Base-by-base conservation (phyloP, 225 moss, liverwort and hornwort genomes). In the Lunularia cruciata region DNA sequence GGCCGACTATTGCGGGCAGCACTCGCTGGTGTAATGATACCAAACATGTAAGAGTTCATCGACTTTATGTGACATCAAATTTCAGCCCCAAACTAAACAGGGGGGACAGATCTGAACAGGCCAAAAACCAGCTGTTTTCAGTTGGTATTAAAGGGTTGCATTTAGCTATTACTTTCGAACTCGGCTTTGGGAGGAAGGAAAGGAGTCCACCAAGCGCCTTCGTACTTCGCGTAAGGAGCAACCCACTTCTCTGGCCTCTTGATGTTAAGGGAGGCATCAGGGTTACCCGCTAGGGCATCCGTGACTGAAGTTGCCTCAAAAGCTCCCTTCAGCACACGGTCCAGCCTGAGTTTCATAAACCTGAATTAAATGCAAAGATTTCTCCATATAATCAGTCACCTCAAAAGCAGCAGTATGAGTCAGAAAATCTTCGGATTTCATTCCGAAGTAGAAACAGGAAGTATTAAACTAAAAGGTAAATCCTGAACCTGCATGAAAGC, bases 141-240 rank as follows among this genome's bases (percentile, higher is more conserved):
- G 39, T 39, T 61, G 61, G 61, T 61, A 14, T 40, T 20, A 4
- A 25, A 61, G 23, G 25, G 42, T 40, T 39, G 26, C 20, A 40
- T 23, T 30, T 6, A 45, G 1, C 28, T 64, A 14, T 28, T 64
- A 18, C 20, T 18, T 6, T 42, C 30, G 38, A 39, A 69, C 56
- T 69, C 38, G 14, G 19, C 37, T 60, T 78, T 67, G 3, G 75
- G 63, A 57, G 78, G 82, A 37, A 83, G 82, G 58, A 98, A 98
- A n/a, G 89, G 84, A 47, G 90, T 98, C 96, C 96, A 98, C 96
- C 93, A 98, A 23, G 75, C 76, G 39, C 92, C 90, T 71, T 91
- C 90, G n/a, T 98, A 98, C 73, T 98, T 93, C 6, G 89, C 62
- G 60, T 98, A 98, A 1, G 96, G 96, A 22, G 96, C 93, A 38